Conservation (phyloP, 768 basidiomycete species). For the Trametes elegans region DNA sequence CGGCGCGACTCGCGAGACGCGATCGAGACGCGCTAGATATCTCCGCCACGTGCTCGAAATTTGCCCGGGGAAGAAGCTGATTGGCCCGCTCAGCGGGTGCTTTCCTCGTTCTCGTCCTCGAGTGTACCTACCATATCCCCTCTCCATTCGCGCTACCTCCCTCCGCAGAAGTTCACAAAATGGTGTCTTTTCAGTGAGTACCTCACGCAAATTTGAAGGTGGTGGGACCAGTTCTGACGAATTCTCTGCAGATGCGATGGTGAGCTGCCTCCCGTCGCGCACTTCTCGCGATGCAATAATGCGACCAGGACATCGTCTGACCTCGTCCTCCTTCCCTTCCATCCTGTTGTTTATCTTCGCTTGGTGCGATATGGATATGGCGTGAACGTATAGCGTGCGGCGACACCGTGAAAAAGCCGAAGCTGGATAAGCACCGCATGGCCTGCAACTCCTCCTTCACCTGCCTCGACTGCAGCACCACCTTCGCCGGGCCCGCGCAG, state of each 20-base stretch:
- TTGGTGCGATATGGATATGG: background rate
- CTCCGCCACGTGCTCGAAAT: constrained; percentile 20
- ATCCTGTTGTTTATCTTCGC: background rate
- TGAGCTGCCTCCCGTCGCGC: constrained; percentile 32
- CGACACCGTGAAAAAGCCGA: constrained; percentile 92
- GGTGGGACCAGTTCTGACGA: background rate
- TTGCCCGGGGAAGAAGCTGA: constrained; percentile 5
- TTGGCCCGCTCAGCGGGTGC: constrained; percentile 2
- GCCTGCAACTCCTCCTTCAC: constrained; percentile 69
- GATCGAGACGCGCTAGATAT: background rate
- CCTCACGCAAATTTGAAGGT: background rate
- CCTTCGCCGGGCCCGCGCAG: constrained; percentile 71
- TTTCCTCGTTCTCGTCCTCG: background rate
- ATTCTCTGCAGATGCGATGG: constrained; percentile 60
- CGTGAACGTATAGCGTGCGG: constrained; percentile 52
- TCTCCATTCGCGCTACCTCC: background rate
- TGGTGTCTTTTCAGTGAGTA: constrained; percentile 77
- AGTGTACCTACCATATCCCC: background rate
- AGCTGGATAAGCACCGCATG: constrained; percentile 74
- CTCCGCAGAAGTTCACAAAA: constrained; percentile 27
- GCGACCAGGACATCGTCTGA: constrained; percentile 8
- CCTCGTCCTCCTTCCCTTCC: background rate
- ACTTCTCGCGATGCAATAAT: constrained; percentile 9
- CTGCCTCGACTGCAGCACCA: constrained; percentile 86
- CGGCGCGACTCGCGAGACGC: background rate